Evolutionary conservation across 1,139 yeast genomes (phyloP).

Genomic region (Saccharomyces hybrid): DNA sequence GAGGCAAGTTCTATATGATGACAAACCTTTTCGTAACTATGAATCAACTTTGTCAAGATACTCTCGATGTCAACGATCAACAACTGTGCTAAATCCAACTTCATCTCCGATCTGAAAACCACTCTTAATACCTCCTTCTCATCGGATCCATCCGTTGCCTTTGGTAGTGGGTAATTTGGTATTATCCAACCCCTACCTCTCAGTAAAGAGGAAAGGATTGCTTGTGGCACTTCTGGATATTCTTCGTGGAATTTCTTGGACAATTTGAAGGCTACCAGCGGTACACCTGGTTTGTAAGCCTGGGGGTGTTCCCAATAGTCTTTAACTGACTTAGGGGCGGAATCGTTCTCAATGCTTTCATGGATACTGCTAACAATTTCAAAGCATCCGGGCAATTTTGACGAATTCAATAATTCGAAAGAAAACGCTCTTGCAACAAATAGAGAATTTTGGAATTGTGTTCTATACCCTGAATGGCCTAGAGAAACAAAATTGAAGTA

Average conservation of each 20-base stretch:
- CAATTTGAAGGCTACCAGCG: slow-evolving; percentile 82
- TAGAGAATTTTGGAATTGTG: slow-evolving; percentile 55
- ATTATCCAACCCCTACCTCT: slow-evolving; percentile 81
- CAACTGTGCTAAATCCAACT: slow-evolving; percentile 65
- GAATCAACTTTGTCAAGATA: slow-evolving; percentile 48
- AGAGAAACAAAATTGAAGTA: slow-evolving; percentile 69
- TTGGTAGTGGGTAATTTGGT: slow-evolving; percentile 85
- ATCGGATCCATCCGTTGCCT: slow-evolving; percentile 36
- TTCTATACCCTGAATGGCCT: slow-evolving; percentile 64
- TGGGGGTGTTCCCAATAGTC: slow-evolving; percentile 21
- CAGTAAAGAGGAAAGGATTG: slow-evolving; percentile 61
- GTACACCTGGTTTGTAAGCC: slow-evolving; percentile 65
- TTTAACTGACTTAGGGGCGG: slow-evolving; percentile 13
- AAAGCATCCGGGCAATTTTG: slow-evolving; percentile 60
- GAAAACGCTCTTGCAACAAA: slow-evolving; percentile 28
- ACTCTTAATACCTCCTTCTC: slow-evolving; percentile 68
- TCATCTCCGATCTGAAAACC: slow-evolving; percentile 68
- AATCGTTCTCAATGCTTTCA: slow-evolving; percentile 35
- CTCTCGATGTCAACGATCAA: slow-evolving; percentile 59
- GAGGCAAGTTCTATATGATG: background rate
- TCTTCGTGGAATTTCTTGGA: slow-evolving; percentile 47
- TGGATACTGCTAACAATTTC: slow-evolving; percentile 76
- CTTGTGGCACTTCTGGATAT: slow-evolving; percentile 84
- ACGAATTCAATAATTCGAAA: slow-evolving; percentile 23
- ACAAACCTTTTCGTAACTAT: slow-evolving; percentile 28